Percentiles rank a stretch among this genome's conserved stretches.
Evolutionary conservation across 2,329 filamentous ascomycete genomes (phyloP).

Genomic region (Xylaria hypoxylon): DNA sequence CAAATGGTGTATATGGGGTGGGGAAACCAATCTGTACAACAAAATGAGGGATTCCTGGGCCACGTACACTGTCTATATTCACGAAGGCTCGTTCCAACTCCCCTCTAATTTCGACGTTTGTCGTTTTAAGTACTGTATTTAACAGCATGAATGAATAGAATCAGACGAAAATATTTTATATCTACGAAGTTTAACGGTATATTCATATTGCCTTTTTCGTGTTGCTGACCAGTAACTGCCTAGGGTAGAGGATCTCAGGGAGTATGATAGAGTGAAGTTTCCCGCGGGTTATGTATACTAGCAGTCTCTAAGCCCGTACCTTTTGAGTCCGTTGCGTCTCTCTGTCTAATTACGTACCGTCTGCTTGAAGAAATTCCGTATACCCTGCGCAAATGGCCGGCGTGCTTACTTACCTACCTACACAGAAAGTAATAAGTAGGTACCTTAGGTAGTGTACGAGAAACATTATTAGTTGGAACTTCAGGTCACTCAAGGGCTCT

Average conservation of each 20-base stretch:
- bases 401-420: not conserved
- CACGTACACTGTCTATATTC: constrained; percentile 44
- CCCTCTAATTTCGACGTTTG: constrained; percentile 41
- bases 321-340: not conserved
- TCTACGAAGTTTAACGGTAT: not conserved
- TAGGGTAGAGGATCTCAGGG: not conserved
- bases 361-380: not conserved
- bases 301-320: not conserved
- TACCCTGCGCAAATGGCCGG: constrained; percentile 2
- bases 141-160: constrained; percentile 44
- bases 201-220: not conserved
- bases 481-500: too few relatives aligned
- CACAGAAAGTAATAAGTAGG: not conserved
- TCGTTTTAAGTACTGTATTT: constrained; percentile 38
- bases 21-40: constrained; percentile 43
- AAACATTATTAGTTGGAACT: too few relatives aligned
- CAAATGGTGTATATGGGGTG: constrained; percentile 44
- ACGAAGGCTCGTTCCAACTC: constrained; percentile 45
- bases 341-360: not conserved
- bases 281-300: not conserved
- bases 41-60: constrained; percentile 39
- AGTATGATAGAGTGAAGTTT: not conserved
- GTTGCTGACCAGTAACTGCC: too few relatives aligned
- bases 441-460: too few relatives aligned
- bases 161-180: constrained; percentile 23